Conservation (phyloP, 305 asterid genomes). For the Salvia sclarea region DNA sequence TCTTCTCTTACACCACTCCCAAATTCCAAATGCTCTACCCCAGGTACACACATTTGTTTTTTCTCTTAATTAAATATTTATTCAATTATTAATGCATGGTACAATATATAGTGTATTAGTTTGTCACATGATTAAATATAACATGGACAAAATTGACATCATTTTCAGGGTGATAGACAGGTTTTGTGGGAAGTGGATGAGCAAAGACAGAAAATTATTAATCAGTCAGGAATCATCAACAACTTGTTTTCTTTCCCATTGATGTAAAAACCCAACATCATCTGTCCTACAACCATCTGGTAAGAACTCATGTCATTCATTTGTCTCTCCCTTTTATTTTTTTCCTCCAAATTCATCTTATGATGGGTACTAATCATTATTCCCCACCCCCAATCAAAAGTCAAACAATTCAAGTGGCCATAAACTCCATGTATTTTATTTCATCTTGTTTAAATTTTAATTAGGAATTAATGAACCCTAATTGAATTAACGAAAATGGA, state of each 20-base stretch:
- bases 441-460: too few species aligned
- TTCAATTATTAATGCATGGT: too few species aligned
- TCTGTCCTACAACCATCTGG: slow-evolving; percentile 56
- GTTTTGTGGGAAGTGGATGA: slow-evolving; percentile 64
- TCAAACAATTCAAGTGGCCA: neutral
- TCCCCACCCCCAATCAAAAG: neutral
- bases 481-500: too few species aligned
- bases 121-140: neutral
- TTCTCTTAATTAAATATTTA: too few species aligned
- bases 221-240: slow-evolving; percentile 57
- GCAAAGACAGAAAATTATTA: slow-evolving; percentile 53
- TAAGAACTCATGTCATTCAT: slow-evolving; percentile 42
- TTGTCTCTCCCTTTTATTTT: slow-evolving; percentile 26
- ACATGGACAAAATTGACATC: slow-evolving; percentile 5
- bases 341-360: neutral
- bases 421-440: too few species aligned
- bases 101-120: neutral
- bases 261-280: slow-evolving; percentile 34
- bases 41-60: slow-evolving; percentile 39
- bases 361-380: neutral
- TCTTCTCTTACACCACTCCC: slow-evolving; percentile 46
- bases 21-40: slow-evolving; percentile 41
- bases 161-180: slow-evolving; percentile 66
- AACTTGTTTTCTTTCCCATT: slow-evolving; percentile 63
- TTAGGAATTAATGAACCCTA: too few species aligned